A percentile compares a stretch with the other conserved stretches of the same genome.
phyloP scores from a whole-genome alignment of 2,329 filamentous ascomycete species.

The Pyrenophora teres region DNA sequence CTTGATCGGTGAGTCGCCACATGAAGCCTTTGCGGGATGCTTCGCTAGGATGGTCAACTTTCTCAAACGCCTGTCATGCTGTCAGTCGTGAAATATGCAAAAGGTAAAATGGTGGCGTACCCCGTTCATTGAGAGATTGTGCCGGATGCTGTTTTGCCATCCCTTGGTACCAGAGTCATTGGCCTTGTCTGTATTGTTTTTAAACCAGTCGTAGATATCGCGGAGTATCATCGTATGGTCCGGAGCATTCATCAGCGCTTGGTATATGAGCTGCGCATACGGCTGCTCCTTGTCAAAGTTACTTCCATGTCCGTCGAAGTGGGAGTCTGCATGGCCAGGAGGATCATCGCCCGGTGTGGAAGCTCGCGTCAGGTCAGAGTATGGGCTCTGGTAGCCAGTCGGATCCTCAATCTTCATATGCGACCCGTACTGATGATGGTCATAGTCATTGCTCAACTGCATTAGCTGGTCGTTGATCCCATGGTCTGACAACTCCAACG shows the following conservation, averaged over 20 bases:
- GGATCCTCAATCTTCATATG: constrained; percentile 26
- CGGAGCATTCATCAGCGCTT: constrained; percentile 71
- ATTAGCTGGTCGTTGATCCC: constrained; percentile 28
- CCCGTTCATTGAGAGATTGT: constrained; percentile 94
- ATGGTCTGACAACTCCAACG: constrained; percentile 25
- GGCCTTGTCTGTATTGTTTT: constrained; percentile 77
- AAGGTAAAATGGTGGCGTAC: constrained; percentile 58
- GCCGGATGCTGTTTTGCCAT: constrained; percentile 95
- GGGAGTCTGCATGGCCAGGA: constrained; percentile 7
- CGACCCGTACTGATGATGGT: constrained; percentile 21
- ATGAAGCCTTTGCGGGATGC: constrained; percentile 70
- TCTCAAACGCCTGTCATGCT: constrained; percentile 58
- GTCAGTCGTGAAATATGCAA: constrained; percentile 12
- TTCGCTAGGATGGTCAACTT: constrained; percentile 54
- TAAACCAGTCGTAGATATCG: constrained; percentile 91
- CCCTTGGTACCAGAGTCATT: constrained; percentile 63
- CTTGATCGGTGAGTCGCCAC: constrained; percentile 77
- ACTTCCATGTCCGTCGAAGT: constrained; percentile 20
- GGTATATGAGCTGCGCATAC: constrained; percentile 82
- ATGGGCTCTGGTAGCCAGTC: constrained; percentile 25
- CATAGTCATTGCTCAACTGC: constrained; percentile 33
- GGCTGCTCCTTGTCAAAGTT: constrained; percentile 60
- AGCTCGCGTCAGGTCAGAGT: constrained; percentile 27
- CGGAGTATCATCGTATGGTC: constrained; percentile 75
- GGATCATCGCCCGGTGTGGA: constrained; percentile 29